phyloP scores from a whole-genome alignment of 495 filamentous ascomycete genomes.

The Durotheca rogersii region DNA sequence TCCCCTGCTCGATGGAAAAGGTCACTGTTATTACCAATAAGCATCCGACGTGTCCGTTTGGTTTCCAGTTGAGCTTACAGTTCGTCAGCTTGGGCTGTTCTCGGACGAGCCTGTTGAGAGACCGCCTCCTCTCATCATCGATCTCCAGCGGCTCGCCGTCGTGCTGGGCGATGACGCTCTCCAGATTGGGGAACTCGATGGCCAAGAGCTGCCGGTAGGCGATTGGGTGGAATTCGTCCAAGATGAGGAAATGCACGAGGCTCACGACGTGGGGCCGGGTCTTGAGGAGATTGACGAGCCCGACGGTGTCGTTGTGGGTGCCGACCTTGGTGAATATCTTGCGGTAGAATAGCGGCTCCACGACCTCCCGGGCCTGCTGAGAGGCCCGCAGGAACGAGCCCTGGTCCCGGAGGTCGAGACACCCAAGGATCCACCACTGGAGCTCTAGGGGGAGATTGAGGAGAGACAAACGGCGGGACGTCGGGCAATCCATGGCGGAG shows the following conservation, averaged over 20 bases:
- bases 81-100: slow-evolving; percentile 23
- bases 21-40: slow-evolving; percentile 14
- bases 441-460: slow-evolving; percentile 20
- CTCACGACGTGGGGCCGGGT: slow-evolving; percentile 13
- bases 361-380: slow-evolving; percentile 6
- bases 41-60: background rate
- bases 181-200: slow-evolving; percentile 20
- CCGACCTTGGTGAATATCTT: slow-evolving; percentile 9
- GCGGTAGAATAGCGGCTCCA: slow-evolving; percentile 20
- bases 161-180: slow-evolving; percentile 20
- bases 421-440: slow-evolving; percentile 26
- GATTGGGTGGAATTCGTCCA: slow-evolving; percentile 26
- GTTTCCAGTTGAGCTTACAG: slow-evolving; percentile 11
- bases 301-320: slow-evolving; percentile 11
- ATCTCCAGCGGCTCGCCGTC: slow-evolving; percentile 9
- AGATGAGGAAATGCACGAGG: slow-evolving; percentile 12
- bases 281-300: slow-evolving; percentile 12
- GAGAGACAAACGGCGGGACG: slow-evolving; percentile 1
- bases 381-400: slow-evolving; percentile 17
- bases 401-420: slow-evolving; percentile 11
- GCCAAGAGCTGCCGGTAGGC: slow-evolving; percentile 24
- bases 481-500: slow-evolving; percentile 4
- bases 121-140: slow-evolving; percentile 12
- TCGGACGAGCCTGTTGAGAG: slow-evolving; percentile 13
- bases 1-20: slow-evolving; percentile 17